A percentile compares a stretch with the other conserved stretches of the same genome.
phyloP scores from a whole-genome alignment of 129 eudicot genomes.

The Flaveria brownii region DNA sequence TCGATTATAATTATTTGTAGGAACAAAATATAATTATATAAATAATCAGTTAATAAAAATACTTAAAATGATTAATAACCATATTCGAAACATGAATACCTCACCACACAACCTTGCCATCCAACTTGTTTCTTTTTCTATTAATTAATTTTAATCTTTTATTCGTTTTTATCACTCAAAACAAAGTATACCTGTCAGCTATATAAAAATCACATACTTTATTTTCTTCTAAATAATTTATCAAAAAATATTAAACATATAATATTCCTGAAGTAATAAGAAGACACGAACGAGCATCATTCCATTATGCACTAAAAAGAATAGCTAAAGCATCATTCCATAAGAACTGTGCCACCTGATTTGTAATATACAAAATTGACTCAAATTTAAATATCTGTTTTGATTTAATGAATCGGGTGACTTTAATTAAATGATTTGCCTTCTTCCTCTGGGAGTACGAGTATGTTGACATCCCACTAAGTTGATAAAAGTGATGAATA shows the following conservation, averaged over 20 bases:
- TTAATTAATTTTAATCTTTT: not conserved
- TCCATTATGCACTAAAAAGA: slow-evolving; percentile 7
- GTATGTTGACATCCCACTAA: slow-evolving; percentile 13
- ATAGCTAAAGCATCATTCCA: not conserved
- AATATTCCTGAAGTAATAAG: not conserved
- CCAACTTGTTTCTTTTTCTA: slow-evolving; percentile 18
- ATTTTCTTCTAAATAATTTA: not conserved
- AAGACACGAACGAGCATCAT: slow-evolving; percentile 16
- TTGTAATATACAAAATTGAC: not conserved
- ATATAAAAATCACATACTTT: slow-evolving; percentile 8
- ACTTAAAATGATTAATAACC: not conserved
- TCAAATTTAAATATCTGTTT: not conserved
- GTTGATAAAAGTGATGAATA: slow-evolving; percentile 11
- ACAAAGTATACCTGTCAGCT: slow-evolving; percentile 8
- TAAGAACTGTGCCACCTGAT: not conserved
- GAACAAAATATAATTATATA: not conserved
- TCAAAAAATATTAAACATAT: not conserved
- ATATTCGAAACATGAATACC: not conserved
- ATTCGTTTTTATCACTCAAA: slow-evolving; percentile 12
- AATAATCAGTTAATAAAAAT: not conserved
- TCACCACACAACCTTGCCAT: slow-evolving; percentile 1
- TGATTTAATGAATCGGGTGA: not conserved
- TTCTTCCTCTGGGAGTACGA: not conserved
- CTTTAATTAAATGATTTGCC: not conserved
- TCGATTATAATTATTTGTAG: not conserved